A percentile compares a stretch with the other conserved stretches of the same genome.
Evolutionary conservation across 345 rosid species (phyloP).

Genomic region (Pistacia integerrima): DNA sequence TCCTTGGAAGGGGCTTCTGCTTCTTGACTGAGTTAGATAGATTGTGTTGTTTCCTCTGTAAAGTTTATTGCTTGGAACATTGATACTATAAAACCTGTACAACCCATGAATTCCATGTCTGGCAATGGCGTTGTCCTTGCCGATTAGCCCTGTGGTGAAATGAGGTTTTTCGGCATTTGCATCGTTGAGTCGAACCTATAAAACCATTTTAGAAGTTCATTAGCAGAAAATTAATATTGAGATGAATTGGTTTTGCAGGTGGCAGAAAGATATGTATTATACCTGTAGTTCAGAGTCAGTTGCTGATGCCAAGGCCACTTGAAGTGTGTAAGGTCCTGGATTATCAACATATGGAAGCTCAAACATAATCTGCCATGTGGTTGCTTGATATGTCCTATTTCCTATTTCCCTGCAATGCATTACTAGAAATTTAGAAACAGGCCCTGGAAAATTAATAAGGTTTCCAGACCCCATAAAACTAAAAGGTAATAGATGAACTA

Average conservation of each 20-base stretch:
- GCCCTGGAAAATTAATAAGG: not conserved
- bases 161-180: slow-evolving; percentile 18
- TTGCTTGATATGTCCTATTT: slow-evolving; percentile 31
- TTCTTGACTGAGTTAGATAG: slow-evolving; percentile 63
- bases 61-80: slow-evolving; percentile 42
- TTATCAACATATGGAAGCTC: slow-evolving; percentile 29
- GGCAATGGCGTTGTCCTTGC: slow-evolving; percentile 77
- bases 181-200: slow-evolving; percentile 64
- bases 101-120: slow-evolving; percentile 89
- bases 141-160: slow-evolving; percentile 56
- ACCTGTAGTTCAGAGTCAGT: slow-evolving; percentile 50
- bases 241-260: not conserved
- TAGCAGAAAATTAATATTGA: not conserved
- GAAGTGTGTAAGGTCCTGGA: slow-evolving; percentile 55
- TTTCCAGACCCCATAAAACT: not conserved
- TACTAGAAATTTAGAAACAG: not conserved
- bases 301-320: slow-evolving; percentile 81
- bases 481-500: not conserved
- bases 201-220: not conserved
- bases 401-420: slow-evolving; percentile 35
- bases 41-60: slow-evolving; percentile 47
- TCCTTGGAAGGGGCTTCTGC: slow-evolving; percentile 44
- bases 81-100: slow-evolving; percentile 62
- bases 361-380: slow-evolving; percentile 75
- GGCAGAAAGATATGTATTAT: not conserved